Evolutionary conservation across 768 basidiomycete species (phyloP).

Genomic region (Lanmaoa pseudosensibilis): DNA sequence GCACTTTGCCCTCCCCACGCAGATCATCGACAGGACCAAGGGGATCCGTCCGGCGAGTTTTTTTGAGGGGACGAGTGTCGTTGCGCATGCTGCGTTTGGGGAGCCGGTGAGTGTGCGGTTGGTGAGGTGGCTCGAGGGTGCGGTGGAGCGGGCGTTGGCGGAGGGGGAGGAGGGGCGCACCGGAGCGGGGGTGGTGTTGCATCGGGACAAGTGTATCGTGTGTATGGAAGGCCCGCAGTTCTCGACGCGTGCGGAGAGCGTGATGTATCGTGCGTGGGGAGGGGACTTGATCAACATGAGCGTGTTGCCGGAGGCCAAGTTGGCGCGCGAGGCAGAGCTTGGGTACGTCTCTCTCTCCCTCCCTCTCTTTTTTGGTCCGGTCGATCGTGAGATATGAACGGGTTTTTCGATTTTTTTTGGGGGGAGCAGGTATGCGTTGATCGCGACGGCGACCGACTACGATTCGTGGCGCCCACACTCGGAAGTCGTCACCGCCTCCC

Average conservation of each 20-base stretch:
- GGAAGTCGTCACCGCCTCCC: slow-evolving; percentile 83
- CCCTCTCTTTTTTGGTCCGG: neutral
- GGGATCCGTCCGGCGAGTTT: slow-evolving; percentile 85
- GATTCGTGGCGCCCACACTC: slow-evolving; percentile 88
- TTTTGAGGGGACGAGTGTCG: slow-evolving; percentile 79
- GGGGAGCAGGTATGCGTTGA: slow-evolving; percentile 85
- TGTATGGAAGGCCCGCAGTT: slow-evolving; percentile 99
- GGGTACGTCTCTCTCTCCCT: slow-evolving; percentile 51
- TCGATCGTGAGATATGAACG: neutral
- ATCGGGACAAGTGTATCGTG: slow-evolving; percentile 82
- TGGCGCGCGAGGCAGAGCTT: slow-evolving; percentile 93
- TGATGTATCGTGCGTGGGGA: slow-evolving; percentile 92
- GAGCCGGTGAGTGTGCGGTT: slow-evolving; percentile 80
- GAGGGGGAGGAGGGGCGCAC: slow-evolving; percentile 51
- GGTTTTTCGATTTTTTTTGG: neutral
- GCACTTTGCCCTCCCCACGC: slow-evolving; percentile 81
- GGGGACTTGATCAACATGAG: slow-evolving; percentile 98
- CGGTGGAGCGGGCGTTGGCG: slow-evolving; percentile 63
- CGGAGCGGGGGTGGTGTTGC: slow-evolving; percentile 69
- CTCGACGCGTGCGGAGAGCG: slow-evolving; percentile 95
- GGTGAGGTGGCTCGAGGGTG: slow-evolving; percentile 60
- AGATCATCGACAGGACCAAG: slow-evolving; percentile 97
- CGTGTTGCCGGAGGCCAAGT: slow-evolving; percentile 93
- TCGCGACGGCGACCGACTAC: slow-evolving; percentile 92
- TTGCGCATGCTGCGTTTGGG: slow-evolving; percentile 93